Evolutionary conservation across 2,329 filamentous ascomycete genomes (phyloP).

Genomic region (Furcasterigmium sp.): DNA sequence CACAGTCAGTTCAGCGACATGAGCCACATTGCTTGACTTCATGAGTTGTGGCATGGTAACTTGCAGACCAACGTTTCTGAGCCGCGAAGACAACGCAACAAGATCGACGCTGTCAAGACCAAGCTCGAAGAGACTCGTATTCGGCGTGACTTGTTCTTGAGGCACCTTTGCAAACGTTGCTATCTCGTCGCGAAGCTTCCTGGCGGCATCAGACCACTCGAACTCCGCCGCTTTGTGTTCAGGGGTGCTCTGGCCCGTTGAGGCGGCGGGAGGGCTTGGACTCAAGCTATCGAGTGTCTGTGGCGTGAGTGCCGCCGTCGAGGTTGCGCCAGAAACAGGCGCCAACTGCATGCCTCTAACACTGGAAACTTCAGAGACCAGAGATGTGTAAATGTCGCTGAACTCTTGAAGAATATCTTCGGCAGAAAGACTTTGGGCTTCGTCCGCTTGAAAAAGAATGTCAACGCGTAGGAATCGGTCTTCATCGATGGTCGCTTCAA

Average conservation of each 20-base stretch:
- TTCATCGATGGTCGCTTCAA: constrained; percentile 60
- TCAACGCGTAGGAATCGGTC: constrained; percentile 48
- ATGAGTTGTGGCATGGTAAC: constrained; percentile 75
- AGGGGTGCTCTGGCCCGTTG: background rate
- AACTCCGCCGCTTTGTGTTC: constrained; percentile 28
- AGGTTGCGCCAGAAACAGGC: background rate
- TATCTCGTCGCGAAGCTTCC: constrained; percentile 54
- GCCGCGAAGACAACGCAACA: constrained; percentile 72
- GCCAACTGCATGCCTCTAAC: background rate
- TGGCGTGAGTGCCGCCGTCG: background rate
- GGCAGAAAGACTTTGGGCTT: too few relatives aligned
- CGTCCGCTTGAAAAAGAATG: constrained; percentile 47
- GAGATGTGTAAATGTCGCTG: constrained; percentile 11
- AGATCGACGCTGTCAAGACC: constrained; percentile 90
- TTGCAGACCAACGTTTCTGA: constrained; percentile 55
- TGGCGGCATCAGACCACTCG: constrained; percentile 52
- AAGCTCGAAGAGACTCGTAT: constrained; percentile 69
- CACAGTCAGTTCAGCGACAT: background rate
- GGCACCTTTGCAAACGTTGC: constrained; percentile 53
- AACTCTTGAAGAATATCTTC: constrained; percentile 33
- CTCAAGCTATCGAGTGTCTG: background rate
- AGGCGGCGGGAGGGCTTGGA: background rate
- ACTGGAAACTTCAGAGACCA: too few relatives aligned
- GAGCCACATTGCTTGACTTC: constrained; percentile 58
- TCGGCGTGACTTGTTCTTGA: constrained; percentile 43